Base-by-base conservation (phyloP, 2,329 filamentous ascomycete genomes). In the Pseudogymnoascus sp. region DNA sequence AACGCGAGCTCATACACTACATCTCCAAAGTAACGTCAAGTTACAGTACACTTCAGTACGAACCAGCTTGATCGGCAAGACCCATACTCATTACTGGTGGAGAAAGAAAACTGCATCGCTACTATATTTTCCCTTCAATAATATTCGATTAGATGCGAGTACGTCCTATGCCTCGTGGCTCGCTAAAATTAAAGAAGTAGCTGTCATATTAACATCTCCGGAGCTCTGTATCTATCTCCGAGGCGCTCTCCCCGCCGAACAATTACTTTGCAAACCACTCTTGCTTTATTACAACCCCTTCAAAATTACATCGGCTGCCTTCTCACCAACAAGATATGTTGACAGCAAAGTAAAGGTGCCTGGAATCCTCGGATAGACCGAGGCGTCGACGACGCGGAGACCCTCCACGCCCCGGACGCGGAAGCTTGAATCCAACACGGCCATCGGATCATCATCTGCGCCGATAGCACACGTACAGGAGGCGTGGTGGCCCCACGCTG, bases 331-430 rank as follows among this genome's bases (percentile, higher is more conserved):
- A 71, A 86, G 81, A 65, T 82, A 84, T 0, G 78, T 78, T 1
- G 81, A 76, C 1, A 80, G 70, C 8, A 78, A 76, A 18, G 79
- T 76, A 65, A 81, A 83, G 59, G 74, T 79, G 64, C 82, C 82
- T 1, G 74, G 74, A 22, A 74, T 81, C 60, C 74, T 75, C 1
- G 82, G 81, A 62, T 81, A 86, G 0, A 81, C 76, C 20, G 77
- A 81, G 1, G 82, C 84, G 71, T 87, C 84, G 0, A 87, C 84
- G 6, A 87, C 84, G 28, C 84, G 75, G 54, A 88, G 68, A 0
- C 80, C 79, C 0, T 75, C 71, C 0, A 84, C 78, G 0, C 82
- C 82, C 6, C 79, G 74, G 0, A 87, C 84, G 8, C 77, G 74
- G 69, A 86, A 85, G 57, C 79, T 72, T 0, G 74, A 75, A 67